phyloP scores from a whole-genome alignment of 2,329 filamentous ascomycete genomes.

The Hypoxylon sp. region DNA sequence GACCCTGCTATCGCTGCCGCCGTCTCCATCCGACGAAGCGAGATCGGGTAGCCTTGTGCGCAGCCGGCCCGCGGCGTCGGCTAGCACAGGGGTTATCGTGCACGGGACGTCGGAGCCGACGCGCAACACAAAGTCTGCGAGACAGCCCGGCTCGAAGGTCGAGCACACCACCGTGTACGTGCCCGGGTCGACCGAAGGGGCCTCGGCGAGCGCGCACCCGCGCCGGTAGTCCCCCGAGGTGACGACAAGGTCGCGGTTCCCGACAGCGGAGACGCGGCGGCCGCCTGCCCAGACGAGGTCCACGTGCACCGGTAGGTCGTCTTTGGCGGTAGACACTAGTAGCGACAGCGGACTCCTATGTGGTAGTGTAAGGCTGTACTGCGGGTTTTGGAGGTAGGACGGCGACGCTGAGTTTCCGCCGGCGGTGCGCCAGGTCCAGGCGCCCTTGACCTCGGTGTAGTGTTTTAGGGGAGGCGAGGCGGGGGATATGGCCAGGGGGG shows the following conservation, averaged over 20 bases:
- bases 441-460: conserved; percentile 69
- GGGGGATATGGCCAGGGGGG: conserved; percentile 69
- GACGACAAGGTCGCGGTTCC: conserved; percentile 80
- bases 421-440: conserved; percentile 83
- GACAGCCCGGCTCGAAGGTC: conserved; percentile 86
- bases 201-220: conserved; percentile 78
- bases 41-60: conserved; percentile 68
- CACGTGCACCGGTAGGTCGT: conserved; percentile 82
- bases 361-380: conserved; percentile 77
- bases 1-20: conserved; percentile 37
- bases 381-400: conserved; percentile 87
- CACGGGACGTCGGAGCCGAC: conserved; percentile 74
- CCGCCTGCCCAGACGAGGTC: conserved; percentile 85
- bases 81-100: conserved; percentile 70
- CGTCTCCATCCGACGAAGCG: conserved; percentile 52
- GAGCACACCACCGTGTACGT: conserved; percentile 90
- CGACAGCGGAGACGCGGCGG: conserved; percentile 76
- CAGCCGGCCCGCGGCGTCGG: conserved; percentile 81
- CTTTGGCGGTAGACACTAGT: conserved; percentile 75
- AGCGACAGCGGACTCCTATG: conserved; percentile 74
- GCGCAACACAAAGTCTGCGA: conserved; percentile 78
- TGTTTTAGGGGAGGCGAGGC: conserved; percentile 72
- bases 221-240: conserved; percentile 91
- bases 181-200: conserved; percentile 72
- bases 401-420: conserved; percentile 85